These are phyloP conservation scores for Ophiostoma pallidulum DNA, from an alignment of 2,329 filamentous ascomycete species.

Conservation along the genomic window DNA sequence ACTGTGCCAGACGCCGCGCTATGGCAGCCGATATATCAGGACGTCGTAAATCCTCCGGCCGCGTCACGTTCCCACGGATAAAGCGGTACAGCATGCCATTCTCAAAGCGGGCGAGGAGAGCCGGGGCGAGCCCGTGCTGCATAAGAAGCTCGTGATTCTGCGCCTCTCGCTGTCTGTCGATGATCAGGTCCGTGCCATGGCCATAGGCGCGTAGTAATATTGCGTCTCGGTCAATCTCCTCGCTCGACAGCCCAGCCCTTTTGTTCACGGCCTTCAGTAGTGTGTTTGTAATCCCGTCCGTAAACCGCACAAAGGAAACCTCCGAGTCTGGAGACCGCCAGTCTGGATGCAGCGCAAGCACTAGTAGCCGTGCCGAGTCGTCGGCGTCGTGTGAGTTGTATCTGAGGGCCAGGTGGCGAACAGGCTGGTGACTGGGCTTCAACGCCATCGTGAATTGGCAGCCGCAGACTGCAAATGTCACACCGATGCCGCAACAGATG, in stretches of 20 bases:
- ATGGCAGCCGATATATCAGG: slow-evolving; percentile 73
- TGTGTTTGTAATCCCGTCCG: slow-evolving; percentile 97
- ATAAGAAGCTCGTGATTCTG: slow-evolving; percentile 80
- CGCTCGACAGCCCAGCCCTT: slow-evolving; percentile 56
- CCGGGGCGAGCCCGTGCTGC: slow-evolving; percentile 70
- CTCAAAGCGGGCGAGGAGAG: slow-evolving; percentile 81
- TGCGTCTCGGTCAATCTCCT: slow-evolving; percentile 73
- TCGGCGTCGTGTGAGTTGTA: slow-evolving; percentile 73
- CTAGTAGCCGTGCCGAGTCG: slow-evolving; percentile 67
- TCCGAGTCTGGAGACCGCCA: slow-evolving; percentile 46
- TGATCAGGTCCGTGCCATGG: slow-evolving; percentile 85
- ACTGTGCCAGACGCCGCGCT: slow-evolving; percentile 76
- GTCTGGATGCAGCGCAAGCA: slow-evolving; percentile 70
- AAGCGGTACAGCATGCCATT: slow-evolving; percentile 95
- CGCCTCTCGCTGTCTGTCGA: slow-evolving; percentile 81
- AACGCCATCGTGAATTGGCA: slow-evolving; percentile 1
- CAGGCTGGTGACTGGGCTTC: background rate
- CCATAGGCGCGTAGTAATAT: slow-evolving; percentile 89
- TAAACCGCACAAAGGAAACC: slow-evolving; percentile 81
- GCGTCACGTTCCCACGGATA: slow-evolving; percentile 70
- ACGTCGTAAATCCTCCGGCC: slow-evolving; percentile 68
- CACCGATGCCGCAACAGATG: background rate
- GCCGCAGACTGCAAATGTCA: background rate
- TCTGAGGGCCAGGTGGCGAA: slow-evolving; percentile 58
- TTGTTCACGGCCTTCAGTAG: slow-evolving; percentile 69